A percentile compares a stretch with the other conserved stretches of the same genome.
Evolutionary conservation across 768 basidiomycete genomes (phyloP).

Genomic region (Vararia minispora): DNA sequence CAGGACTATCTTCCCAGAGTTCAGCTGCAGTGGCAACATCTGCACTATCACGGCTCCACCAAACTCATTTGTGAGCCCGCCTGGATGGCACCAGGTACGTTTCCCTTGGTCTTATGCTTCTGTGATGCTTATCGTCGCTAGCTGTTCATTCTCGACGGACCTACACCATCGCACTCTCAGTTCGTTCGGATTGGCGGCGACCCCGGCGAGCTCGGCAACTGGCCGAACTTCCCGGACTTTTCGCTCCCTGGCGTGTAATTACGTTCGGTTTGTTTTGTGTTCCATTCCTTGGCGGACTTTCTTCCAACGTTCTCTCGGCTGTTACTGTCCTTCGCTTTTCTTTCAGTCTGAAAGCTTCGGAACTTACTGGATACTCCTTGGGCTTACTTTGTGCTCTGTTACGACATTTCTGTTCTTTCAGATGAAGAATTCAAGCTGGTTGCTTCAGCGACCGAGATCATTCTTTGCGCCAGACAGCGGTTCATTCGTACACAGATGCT

Average conservation of each 20-base stretch:
- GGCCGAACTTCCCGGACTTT: constrained; percentile 64
- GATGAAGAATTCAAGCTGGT: no score
- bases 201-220: constrained; percentile 56
- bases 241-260: constrained; percentile 46
- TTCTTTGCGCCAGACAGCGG: no score
- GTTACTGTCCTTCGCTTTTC: no score
- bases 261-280: not conserved
- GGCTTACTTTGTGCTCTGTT: no score
- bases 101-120: no score
- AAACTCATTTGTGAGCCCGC: constrained; percentile 53
- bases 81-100: constrained; percentile 74
- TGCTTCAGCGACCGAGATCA: no score
- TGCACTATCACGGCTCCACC: constrained; percentile 76
- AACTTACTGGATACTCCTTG: no score
- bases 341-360: no score
- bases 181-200: constrained; percentile 79
- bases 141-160: constrained; percentile 66
- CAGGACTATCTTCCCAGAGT: constrained; percentile 61
- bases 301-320: not conserved
- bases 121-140: no score
- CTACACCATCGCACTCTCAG: constrained; percentile 62
- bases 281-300: not conserved
- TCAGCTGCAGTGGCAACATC: constrained; percentile 54
- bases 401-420: no score
- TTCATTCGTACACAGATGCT: no score